Conservation (phyloP, 108 stramenopile species). For the Cyclotella cryptica region DNA sequence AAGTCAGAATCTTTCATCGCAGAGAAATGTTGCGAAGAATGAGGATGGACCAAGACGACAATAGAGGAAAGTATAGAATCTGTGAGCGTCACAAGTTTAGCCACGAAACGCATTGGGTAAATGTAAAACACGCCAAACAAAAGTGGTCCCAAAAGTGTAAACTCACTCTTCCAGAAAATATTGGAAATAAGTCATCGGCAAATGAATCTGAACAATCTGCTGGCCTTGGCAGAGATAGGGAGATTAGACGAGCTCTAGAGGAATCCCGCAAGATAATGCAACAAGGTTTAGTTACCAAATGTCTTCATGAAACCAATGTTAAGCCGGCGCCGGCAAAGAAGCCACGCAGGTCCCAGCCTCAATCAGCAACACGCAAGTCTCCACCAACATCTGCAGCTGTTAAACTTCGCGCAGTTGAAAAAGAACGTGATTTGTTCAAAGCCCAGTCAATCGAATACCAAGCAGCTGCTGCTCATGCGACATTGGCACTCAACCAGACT, state of each 20-base stretch:
- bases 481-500: conserved; percentile 16
- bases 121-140: conserved; percentile 3
- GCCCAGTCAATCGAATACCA: neutral
- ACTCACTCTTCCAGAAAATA: conserved; percentile 11
- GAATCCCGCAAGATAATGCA: neutral
- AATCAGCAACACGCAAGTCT: neutral
- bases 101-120: neutral
- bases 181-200: conserved; percentile 10
- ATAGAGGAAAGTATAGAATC: neutral
- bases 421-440: neutral
- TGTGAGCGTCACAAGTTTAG: conserved; percentile 26
- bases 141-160: neutral
- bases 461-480: neutral
- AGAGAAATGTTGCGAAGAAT: conserved; percentile 27
- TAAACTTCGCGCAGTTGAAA: neutral
- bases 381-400: neutral
- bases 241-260: neutral
- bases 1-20: conserved; percentile 2
- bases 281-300: neutral
- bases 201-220: neutral
- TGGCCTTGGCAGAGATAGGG: neutral
- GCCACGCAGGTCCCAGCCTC: too few relatives aligned
- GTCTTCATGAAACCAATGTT: too few relatives aligned
- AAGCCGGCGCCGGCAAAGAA: too few relatives aligned
- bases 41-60: neutral